These are phyloP conservation scores for Melanopsichium pennsylvanicum DNA, from an alignment of 1,284 basidiomycete genomes.

Conservation along the genomic window DNA sequence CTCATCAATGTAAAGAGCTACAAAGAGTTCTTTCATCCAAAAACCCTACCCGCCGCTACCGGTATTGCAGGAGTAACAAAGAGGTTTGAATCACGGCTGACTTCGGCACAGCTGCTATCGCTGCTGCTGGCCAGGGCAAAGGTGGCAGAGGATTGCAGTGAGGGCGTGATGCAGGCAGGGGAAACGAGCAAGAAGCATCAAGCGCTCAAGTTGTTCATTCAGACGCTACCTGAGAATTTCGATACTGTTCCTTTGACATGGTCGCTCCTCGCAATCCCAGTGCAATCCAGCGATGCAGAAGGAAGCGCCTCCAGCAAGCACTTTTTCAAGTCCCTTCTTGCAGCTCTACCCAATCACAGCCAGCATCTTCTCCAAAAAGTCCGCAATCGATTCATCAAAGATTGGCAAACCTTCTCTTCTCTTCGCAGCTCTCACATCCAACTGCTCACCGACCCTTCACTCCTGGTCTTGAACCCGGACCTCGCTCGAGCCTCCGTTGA, in stretches of 20 bases:
- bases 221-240: slow-evolving; percentile 42
- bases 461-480: slow-evolving; percentile 2
- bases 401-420: slow-evolving; percentile 26
- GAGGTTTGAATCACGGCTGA: slow-evolving; percentile 1
- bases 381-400: slow-evolving; percentile 33
- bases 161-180: not conserved
- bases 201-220: slow-evolving; percentile 34
- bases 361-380: slow-evolving; percentile 16
- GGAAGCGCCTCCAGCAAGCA: not conserved
- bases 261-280: slow-evolving; percentile 25
- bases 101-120: slow-evolving; percentile 32
- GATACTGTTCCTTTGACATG: slow-evolving; percentile 47
- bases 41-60: slow-evolving; percentile 3
- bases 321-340: slow-evolving; percentile 20
- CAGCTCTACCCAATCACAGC: slow-evolving; percentile 35
- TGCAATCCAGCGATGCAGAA: no score
- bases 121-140: slow-evolving; percentile 19
- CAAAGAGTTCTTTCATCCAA: slow-evolving; percentile 16
- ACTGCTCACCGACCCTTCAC: slow-evolving; percentile 16
- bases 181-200: slow-evolving; percentile 1
- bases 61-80: slow-evolving; percentile 1
- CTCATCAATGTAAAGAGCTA: slow-evolving; percentile 38
- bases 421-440: slow-evolving; percentile 7
- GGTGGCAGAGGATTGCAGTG: slow-evolving; percentile 5
- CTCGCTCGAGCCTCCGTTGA: slow-evolving; percentile 5